A percentile compares a stretch with the other conserved stretches of the same genome.
These are phyloP conservation scores for Penicillium olsonii DNA, from an alignment of 2,329 filamentous ascomycete genomes.

Conservation along the genomic window DNA sequence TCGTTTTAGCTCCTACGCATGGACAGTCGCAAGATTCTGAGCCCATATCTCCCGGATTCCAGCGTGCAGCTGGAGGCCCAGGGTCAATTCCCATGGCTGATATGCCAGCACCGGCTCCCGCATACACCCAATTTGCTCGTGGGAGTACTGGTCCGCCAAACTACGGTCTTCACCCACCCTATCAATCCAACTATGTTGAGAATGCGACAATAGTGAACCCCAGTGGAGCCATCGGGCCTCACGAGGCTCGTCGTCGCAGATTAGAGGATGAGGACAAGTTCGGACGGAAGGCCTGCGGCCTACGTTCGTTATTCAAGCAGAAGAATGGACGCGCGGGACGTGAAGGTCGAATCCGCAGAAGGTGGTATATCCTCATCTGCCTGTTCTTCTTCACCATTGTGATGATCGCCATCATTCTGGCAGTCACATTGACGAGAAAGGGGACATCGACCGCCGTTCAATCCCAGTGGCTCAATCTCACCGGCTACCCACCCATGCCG, in stretches of 20 bases:
- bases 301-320: conserved; percentile 62
- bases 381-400: conserved; percentile 57
- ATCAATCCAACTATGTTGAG: conserved; percentile 21
- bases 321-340: conserved; percentile 63
- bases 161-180: conserved; percentile 22
- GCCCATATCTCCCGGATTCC: conserved; percentile 63
- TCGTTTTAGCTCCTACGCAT: background rate
- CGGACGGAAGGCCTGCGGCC: conserved; percentile 59
- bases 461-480: conserved; percentile 77
- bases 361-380: conserved; percentile 59
- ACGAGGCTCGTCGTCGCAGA: conserved; percentile 56
- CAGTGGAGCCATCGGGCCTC: conserved; percentile 31
- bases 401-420: conserved; percentile 59
- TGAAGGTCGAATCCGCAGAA: conserved; percentile 64
- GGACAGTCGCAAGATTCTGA: conserved; percentile 59
- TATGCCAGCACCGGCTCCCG: conserved; percentile 48
- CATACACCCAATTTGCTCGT: conserved; percentile 38
- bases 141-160: conserved; percentile 27
- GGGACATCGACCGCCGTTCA: conserved; percentile 45
- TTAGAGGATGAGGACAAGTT: conserved; percentile 67
- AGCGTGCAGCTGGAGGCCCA: conserved; percentile 63
- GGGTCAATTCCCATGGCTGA: conserved; percentile 63
- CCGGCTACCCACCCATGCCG: conserved; percentile 81
- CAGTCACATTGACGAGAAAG: conserved; percentile 56
- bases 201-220: conserved; percentile 26